Base-by-base conservation (phyloP, 257 asterid genomes). In the Nicotiana benthamiana region DNA sequence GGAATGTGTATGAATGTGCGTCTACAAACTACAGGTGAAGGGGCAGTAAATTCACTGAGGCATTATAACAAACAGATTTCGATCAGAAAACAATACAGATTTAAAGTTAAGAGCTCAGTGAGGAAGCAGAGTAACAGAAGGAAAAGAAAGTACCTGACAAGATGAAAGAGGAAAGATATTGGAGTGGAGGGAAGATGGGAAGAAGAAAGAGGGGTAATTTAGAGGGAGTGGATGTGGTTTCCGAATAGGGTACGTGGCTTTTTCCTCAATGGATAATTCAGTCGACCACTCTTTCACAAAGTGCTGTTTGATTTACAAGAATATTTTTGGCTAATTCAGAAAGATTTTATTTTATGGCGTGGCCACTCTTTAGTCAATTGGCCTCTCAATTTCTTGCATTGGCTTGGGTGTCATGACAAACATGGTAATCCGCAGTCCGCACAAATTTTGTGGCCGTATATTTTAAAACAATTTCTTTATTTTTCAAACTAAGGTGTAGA, bases 161-260 rank as follows among this genome's bases (percentile, higher is more conserved):
- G 57, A 7, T 72, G 78, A 43, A 15, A 48, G 60, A 43, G 78
- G 78, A 43, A 43, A 43, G 22, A 70, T 61, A 12, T 4, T 12
- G 5, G 32, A n/a, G 81, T 57, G 80, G 22, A 12, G 10, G 1
- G 54, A 83, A 57, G 77, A 34, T 64, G 82, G 51, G 56, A 74
- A 28, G 65, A 79, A 48, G 76, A 77, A 36, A 83, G 66, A 46
- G 81, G 67, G 83, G 62, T 76, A 74, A 87, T 88, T 88, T 90
- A 88, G 86, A 88, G 89, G 89, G 86, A 88, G 52, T 52, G 89
- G 92, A 85, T 93, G 91, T 89, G 97, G 94, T 86, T 80, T 81
- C 82, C 67, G 78, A 82, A 51, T n/a, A 36, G 82, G 13, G 36
- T 77, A 88, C 97, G 97, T 94, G 97, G 94, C 91, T 5, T 72